Base-by-base conservation (phyloP, 2,329 filamentous ascomycete species). In the Penicillium sp. region DNA sequence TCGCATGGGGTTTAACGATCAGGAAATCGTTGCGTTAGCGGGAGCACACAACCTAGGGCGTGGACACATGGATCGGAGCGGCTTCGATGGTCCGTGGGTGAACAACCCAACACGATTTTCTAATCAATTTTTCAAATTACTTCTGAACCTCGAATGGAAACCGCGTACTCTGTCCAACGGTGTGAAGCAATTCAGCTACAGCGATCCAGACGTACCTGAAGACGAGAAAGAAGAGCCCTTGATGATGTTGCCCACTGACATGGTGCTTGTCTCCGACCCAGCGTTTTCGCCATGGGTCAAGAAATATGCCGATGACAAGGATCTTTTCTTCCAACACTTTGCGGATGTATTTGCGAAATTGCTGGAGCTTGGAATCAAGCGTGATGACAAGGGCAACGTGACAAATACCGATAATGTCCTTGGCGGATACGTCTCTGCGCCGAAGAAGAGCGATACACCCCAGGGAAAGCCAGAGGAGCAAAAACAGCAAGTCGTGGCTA, bases 231-330 rank as follows among this genome's bases (percentile, higher is more conserved):
- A 79, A 46, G 79, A 80, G 57, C 80, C 81, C 56, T 71, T 87
- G 43, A 87, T 87, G 84, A 87, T 87, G 84, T 66, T 87, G 65
- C 84, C 84, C 0, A 85, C 83, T 2, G 84, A 87, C 65, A 79
- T 87, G 64, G 79, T 83, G 4, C 73, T 87, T 40, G 70, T 80
- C 3, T 73, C 76, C 1, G 84, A 87, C 61, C 67, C 74, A 2
- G 65, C 61, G 5, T 87, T 87, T 66, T 66, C 73, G 18, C 71
- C 71, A 6, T 86, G 80, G 78, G 83, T 86, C 12, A 74, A 83
- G 67, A 65, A 74, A 59, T 87, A 86, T 64, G 83, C 83, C 3
- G 71, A 78, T 50, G 82, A 87, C 63, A 84, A 84, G 68, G 83
- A 85, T 0, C 59, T 77, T 46, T 86, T 87, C 73, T 87, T 85